Percentiles rank a stretch among this genome's conserved stretches.
Conservation (phyloP, 2,329 filamentous ascomycete species). For the Aspergillus oerlinghausenensis region DNA sequence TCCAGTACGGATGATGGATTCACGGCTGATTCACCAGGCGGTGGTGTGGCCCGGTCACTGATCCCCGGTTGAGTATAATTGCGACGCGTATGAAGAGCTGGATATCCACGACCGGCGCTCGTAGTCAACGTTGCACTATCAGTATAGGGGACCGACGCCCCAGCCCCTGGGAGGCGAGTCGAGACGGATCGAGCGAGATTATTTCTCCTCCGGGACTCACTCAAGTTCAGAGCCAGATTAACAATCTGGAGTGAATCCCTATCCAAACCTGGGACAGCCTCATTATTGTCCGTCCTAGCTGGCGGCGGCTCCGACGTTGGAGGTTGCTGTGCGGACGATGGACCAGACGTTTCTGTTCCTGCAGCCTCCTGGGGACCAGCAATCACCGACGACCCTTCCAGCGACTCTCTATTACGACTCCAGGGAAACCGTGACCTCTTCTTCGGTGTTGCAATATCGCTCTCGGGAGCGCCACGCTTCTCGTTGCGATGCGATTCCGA, state of each 20-base stretch:
- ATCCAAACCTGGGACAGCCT: slow-evolving; percentile 46
- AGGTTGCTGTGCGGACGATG: slow-evolving; percentile 11
- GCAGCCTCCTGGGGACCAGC: slow-evolving; percentile 6
- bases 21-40: slow-evolving; percentile 5
- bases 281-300: slow-evolving; percentile 5
- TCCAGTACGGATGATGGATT: slow-evolving; percentile 21
- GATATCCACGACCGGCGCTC: slow-evolving; percentile 11
- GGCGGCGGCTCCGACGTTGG: slow-evolving; percentile 12
- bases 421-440: slow-evolving; percentile 33
- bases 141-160: slow-evolving; percentile 17
- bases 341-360: slow-evolving; percentile 8
- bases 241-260: slow-evolving; percentile 86
- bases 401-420: slow-evolving; percentile 28
- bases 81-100: slow-evolving; percentile 14
- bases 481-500: slow-evolving; percentile 30
- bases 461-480: slow-evolving; percentile 39
- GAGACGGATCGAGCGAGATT: slow-evolving; percentile 53
- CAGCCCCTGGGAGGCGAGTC: slow-evolving; percentile 41
- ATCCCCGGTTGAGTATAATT: slow-evolving; percentile 21
- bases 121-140: slow-evolving; percentile 18
- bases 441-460: slow-evolving; percentile 22
- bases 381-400: slow-evolving; percentile 28
- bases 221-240: slow-evolving; percentile 83
- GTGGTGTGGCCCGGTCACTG: slow-evolving; percentile 19
- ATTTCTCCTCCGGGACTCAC: slow-evolving; percentile 66